Base-by-base conservation (phyloP, 331 rosid genomes). In the Acacia pycnantha region DNA sequence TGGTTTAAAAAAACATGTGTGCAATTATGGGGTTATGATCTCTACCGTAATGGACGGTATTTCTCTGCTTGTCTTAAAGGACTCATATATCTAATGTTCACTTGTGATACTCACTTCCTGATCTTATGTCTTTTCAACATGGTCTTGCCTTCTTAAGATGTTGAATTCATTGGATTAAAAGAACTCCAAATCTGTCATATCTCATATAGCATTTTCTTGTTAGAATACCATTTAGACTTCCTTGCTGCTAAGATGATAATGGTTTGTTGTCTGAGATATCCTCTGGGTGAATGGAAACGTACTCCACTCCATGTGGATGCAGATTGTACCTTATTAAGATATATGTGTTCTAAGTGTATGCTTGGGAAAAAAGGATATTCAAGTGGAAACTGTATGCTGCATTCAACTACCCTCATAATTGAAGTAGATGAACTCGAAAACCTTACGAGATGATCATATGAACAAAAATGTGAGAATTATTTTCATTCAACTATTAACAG, bases 21-120 rank as follows among this genome's bases (percentile, higher is more conserved):
- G 77, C 26, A 27, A 27, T 40, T 48, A 29, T 16, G 43, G 41
- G 9, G 62, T 16, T 73, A 26, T 24, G 14, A 11, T 44, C 58
- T 67, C 48, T 35, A 1, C 26, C 0, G 15, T 1, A 41, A 40
- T 13, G 24, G 56, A 13, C 22, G 33, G 22, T 43, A 22, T 37
- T 65, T 81, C 73, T 74, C 77, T 73, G 44, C 56, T 59, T 27
- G 22, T 68, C 59, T 67, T 19, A 41, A 65, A 41, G 58, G 71
- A 29, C 58, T 56, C 58, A 4, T 1, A 43, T 44, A 26, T 73
- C 10, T 77, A 22, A 40, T 41, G 22, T 70, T 85, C 41, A 47
- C 11, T 61, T 24, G 41, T 8, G 29, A 72, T 15, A 7, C 31
- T 4, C 59, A 15, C 5, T 72, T 19, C 59, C 8, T 48, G 21